These are phyloP conservation scores for Microbotryum saponariae DNA, from an alignment of 1,284 basidiomycete species.

Conservation along the genomic window DNA sequence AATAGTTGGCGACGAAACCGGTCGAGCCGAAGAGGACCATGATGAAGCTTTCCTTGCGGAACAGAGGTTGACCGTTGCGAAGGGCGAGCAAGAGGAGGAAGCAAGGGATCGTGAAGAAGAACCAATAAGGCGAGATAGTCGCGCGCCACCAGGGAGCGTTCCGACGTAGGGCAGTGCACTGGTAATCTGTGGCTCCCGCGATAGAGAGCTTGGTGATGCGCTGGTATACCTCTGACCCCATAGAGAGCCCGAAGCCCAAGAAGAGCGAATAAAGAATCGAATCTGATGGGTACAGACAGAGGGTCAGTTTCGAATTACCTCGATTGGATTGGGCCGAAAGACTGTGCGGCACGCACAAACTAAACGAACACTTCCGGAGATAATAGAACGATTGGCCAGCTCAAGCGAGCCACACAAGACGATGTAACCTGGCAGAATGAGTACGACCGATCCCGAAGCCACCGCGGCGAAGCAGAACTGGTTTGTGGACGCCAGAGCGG, in stretches of 20 bases:
- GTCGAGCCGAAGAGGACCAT: constrained; percentile 64
- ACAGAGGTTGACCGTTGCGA: constrained; percentile 65
- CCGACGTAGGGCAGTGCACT: constrained; percentile 22
- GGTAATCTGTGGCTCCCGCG: constrained; percentile 21
- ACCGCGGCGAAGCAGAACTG: constrained; percentile 79
- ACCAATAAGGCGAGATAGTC: constrained; percentile 44
- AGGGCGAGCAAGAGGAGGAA: constrained; percentile 67
- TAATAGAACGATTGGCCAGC: constrained; percentile 52
- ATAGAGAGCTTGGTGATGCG: constrained; percentile 25
- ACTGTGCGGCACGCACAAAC: constrained; percentile 46
- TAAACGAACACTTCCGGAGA: constrained; percentile 74
- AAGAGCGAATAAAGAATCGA: constrained; percentile 42
- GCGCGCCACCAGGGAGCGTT: constrained; percentile 48
- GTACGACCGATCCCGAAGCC: constrained; percentile 72
- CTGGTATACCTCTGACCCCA: constrained; percentile 58
- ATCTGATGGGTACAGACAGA: background rate
- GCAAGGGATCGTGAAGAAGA: constrained; percentile 71
- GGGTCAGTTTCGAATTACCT: too few species aligned
- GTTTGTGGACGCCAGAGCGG: constrained; percentile 61
- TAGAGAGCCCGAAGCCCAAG: constrained; percentile 73
- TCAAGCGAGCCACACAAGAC: constrained; percentile 75
- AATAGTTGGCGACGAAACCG: constrained; percentile 61
- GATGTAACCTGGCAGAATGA: constrained; percentile 79
- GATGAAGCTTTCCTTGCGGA: constrained; percentile 57
- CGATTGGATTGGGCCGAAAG: too few species aligned